These are phyloP conservation scores for Paragyromitra xinjiangensis DNA, from an alignment of 495 filamentous ascomycete genomes.

Conservation along the genomic window DNA sequence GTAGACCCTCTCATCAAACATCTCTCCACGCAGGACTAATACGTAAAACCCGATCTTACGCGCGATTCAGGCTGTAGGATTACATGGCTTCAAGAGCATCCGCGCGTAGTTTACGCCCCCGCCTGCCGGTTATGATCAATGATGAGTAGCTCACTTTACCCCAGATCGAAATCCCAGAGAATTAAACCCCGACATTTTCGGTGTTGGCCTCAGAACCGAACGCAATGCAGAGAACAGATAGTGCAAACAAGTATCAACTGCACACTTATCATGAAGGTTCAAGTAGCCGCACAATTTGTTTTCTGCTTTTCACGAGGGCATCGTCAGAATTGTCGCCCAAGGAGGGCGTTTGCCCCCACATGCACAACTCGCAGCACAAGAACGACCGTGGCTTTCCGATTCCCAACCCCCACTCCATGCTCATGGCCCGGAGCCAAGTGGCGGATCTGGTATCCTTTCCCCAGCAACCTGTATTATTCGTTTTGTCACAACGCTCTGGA, in stretches of 20 bases:
- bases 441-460: slow-evolving; percentile 19
- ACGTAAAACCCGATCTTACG: slow-evolving; percentile 38
- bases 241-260: slow-evolving; percentile 3
- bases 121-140: slow-evolving; percentile 20
- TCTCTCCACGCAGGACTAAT: slow-evolving; percentile 26
- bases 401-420: slow-evolving; percentile 10
- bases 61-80: slow-evolving; percentile 38
- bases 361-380: slow-evolving; percentile 7
- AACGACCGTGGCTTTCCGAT: slow-evolving; percentile 21
- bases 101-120: slow-evolving; percentile 29
- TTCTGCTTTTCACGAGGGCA: background rate
- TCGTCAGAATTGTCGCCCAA: slow-evolving; percentile 25
- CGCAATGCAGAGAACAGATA: slow-evolving; percentile 24
- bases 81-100: slow-evolving; percentile 36
- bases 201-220: slow-evolving; percentile 20
- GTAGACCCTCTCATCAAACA: slow-evolving; percentile 42
- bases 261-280: slow-evolving; percentile 17
- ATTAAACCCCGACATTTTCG: slow-evolving; percentile 26
- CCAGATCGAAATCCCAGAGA: slow-evolving; percentile 36
- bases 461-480: background rate
- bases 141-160: slow-evolving; percentile 26
- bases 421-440: slow-evolving; percentile 12
- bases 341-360: slow-evolving; percentile 46
- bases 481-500: background rate
- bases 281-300: slow-evolving; percentile 11